Evolutionary conservation across 73 alveolate genomes (phyloP), one percentile per base, ranked within the genome.

Genomic region (Paramecium caudatum): DNA sequence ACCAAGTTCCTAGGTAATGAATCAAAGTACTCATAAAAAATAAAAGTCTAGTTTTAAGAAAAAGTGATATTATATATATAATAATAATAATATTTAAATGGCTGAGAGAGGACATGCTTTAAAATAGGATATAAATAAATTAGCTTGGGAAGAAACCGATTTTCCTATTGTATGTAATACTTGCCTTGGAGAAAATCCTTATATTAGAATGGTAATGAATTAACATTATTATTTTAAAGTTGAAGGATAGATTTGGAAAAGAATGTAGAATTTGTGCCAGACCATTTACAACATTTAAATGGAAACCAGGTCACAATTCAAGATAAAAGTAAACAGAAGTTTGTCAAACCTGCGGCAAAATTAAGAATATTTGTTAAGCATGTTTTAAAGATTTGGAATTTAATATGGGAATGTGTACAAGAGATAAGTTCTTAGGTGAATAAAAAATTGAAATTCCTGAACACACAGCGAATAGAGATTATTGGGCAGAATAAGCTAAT

Each of bases 321-420:
- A 85, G 99, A 48, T 93, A 91, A 74, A 98, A 97, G 93, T 96
- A 94, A 82, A 98, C 99, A 15, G 99, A 98, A 86, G 95, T 98
- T 16, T 98, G 99, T 84, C 95, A 97, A 47, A 96, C 99, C n/a
- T 98, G 99, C 84, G 98, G 99, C 12, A 97, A 96, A 82, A 93
- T 95, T 74, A 98, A 98, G 94, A 96, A 98, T 87, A 99, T 98
- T 21, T 98, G 99, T 86, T 97, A 98, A 91, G 94, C 99, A 46
- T 98, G 99, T 61, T 82, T 96, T 30, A 95, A 91, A 69, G 99
- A 98, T 92, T 85, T 98, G 27, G 98, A 98, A 93, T 97, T 95
- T 90, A 99, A 99, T 19, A 95, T 96, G 86, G 99, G 99, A 7
- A 97, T 98, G 30, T 98, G 97, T 82, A 93, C 96, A 82, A 93